Conservation (phyloP, 1,139 yeast genomes). For the Protomyces macrosporus region DNA sequence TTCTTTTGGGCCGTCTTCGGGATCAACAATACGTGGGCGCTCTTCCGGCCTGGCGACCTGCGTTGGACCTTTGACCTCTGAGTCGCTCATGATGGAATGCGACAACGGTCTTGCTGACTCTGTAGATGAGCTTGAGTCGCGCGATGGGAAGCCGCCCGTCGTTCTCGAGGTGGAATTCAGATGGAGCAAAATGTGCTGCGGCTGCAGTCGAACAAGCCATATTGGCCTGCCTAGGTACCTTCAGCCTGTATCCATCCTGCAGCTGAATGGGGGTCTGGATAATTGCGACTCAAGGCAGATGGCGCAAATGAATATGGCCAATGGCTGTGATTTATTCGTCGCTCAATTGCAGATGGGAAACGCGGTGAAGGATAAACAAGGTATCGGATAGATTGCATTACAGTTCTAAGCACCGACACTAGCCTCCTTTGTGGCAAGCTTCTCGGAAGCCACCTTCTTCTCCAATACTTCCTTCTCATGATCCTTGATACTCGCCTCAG, state of each 20-base stretch:
- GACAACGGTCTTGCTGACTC: neutral
- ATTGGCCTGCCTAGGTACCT: too few relatives aligned
- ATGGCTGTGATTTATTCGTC: too few relatives aligned
- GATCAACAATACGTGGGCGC: constrained; percentile 40
- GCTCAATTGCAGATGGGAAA: too few relatives aligned
- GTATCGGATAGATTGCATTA: too few relatives aligned
- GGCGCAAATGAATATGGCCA: too few relatives aligned
- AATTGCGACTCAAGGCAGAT: too few relatives aligned
- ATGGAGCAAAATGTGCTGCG: too few relatives aligned
- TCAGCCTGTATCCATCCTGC: too few relatives aligned
- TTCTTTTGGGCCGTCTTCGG: constrained; percentile 9
- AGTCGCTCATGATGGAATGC: neutral
- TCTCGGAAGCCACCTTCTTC: constrained; percentile 14
- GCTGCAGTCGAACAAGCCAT: too few relatives aligned
- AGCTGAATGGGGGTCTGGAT: too few relatives aligned
- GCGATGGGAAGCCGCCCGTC: neutral
- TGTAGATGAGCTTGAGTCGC: neutral
- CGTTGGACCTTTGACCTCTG: neutral
- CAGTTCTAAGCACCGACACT: constrained; percentile 14
- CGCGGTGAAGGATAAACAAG: too few relatives aligned
- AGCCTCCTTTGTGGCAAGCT: constrained; percentile 20
- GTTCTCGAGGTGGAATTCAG: neutral
- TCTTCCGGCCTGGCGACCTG: constrained; percentile 25
- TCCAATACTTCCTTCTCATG: constrained; percentile 14
- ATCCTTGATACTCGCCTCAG: constrained; percentile 3